Evolutionary conservation across 345 rosid species (phyloP).

Genomic region (Microthlaspi erraticum): DNA sequence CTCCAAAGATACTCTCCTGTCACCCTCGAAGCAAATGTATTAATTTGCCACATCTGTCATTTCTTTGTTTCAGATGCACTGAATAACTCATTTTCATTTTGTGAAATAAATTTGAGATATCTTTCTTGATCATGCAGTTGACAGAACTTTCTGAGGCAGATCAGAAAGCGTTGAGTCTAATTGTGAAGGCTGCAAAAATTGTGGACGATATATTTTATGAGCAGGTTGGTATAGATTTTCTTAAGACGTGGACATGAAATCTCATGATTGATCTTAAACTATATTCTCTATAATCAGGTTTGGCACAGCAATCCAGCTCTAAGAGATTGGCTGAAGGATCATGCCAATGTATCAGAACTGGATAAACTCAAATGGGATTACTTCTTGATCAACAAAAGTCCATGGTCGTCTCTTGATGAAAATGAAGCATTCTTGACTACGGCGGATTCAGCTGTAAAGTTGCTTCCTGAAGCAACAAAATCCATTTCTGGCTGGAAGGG

Average conservation of each 20-base stretch:
- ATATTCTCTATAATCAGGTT: conserved; percentile 51
- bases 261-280: conserved; percentile 31
- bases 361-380: conserved; percentile 76
- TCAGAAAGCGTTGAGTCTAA: conserved; percentile 62
- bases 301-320: conserved; percentile 86
- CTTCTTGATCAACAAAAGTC: conserved; percentile 83
- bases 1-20: conserved; percentile 75
- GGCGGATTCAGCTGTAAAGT: conserved; percentile 79
- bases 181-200: conserved; percentile 80
- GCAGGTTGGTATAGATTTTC: conserved; percentile 58
- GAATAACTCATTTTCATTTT: neutral
- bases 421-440: conserved; percentile 87
- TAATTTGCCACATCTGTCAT: conserved; percentile 6
- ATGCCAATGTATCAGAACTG: conserved; percentile 66
- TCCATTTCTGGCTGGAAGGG: conserved; percentile 87
- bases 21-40: conserved; percentile 75
- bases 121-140: conserved; percentile 57
- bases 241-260: conserved; percentile 2
- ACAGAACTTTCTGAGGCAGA: conserved; percentile 69
- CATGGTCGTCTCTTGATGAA: conserved; percentile 97
- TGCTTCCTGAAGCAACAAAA: conserved; percentile 71
- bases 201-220: conserved; percentile 78
- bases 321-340: conserved; percentile 82
- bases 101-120: conserved; percentile 9
- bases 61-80: conserved; percentile 18